These are phyloP conservation scores for Metschnikowia kunwiensis DNA, from an alignment of 805 yeast species.

Conservation along the genomic window DNA sequence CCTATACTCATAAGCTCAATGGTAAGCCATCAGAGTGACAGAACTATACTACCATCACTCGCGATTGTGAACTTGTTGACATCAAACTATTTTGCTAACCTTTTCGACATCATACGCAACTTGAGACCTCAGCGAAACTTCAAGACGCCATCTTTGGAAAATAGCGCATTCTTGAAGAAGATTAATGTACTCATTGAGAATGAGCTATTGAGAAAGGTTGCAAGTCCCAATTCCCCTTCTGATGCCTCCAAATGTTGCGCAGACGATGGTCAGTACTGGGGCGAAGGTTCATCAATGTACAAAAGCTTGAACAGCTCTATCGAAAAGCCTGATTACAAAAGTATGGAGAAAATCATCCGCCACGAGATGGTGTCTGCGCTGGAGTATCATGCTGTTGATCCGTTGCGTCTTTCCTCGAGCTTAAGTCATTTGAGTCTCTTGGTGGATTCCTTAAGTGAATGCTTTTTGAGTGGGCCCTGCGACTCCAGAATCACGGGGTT, in stretches of 20 bases:
- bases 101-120: slow-evolving; percentile 34
- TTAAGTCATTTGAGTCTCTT: slow-evolving; percentile 22
- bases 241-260: too few species aligned
- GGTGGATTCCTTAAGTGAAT: slow-evolving; percentile 10
- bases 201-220: too few species aligned
- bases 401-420: slow-evolving; percentile 28
- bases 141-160: slow-evolving; percentile 35
- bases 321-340: slow-evolving; percentile 7
- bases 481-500: neutral
- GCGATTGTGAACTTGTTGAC: slow-evolving; percentile 39
- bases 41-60: slow-evolving; percentile 23
- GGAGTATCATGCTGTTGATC: slow-evolving; percentile 25
- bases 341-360: slow-evolving; percentile 9
- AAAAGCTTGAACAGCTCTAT: neutral
- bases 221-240: too few species aligned
- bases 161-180: slow-evolving; percentile 23
- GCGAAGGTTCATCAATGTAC: neutral
- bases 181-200: slow-evolving; percentile 28
- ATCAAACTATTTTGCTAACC: slow-evolving; percentile 38
- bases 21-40: slow-evolving; percentile 11
- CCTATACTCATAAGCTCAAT: slow-evolving; percentile 22
- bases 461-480: neutral
- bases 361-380: slow-evolving; percentile 15
- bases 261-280: too few species aligned
- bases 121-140: slow-evolving; percentile 38